Percentiles rank a stretch among this genome's conserved stretches.
phyloP scores from a whole-genome alignment of 179 eudicot genomes.

The Nepenthes alata region DNA sequence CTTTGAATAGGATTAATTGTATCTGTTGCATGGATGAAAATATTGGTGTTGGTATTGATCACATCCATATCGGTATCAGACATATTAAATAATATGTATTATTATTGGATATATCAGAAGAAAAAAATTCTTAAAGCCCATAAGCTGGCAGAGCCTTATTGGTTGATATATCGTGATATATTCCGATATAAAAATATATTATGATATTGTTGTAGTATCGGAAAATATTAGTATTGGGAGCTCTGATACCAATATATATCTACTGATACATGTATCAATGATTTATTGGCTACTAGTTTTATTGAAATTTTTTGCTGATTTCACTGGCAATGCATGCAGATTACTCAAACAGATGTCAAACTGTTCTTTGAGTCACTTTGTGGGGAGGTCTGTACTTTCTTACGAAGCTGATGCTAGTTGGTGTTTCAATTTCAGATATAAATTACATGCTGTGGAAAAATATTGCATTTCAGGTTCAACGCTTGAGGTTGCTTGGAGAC shows the following conservation, averaged over 20 bases:
- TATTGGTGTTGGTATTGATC: not conserved
- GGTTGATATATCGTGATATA: no score
- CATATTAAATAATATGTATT: no score
- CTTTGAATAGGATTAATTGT: no score
- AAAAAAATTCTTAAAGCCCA: no score
- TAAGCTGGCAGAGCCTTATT: no score
- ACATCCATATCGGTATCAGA: not conserved
- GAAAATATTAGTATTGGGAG: no score
- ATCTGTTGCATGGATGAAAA: no score
- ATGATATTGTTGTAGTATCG: no score
- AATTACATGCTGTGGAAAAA: not conserved
- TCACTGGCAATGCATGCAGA: constrained; percentile 27
- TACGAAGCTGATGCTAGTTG: not conserved
- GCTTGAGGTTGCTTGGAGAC: constrained; percentile 82
- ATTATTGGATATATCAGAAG: no score
- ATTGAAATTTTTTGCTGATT: not conserved
- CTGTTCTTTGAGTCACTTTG: constrained; percentile 72
- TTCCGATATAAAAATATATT: no score
- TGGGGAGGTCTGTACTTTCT: constrained; percentile 63
- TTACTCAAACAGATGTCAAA: constrained; percentile 76
- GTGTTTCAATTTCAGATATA: not conserved
- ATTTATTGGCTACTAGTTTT: not conserved
- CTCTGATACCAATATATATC: no score
- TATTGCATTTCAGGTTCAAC: constrained; percentile 36
- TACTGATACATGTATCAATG: no score